Conservation (phyloP, 1,139 yeast species). For the Suhomyces ambrosiae region DNA sequence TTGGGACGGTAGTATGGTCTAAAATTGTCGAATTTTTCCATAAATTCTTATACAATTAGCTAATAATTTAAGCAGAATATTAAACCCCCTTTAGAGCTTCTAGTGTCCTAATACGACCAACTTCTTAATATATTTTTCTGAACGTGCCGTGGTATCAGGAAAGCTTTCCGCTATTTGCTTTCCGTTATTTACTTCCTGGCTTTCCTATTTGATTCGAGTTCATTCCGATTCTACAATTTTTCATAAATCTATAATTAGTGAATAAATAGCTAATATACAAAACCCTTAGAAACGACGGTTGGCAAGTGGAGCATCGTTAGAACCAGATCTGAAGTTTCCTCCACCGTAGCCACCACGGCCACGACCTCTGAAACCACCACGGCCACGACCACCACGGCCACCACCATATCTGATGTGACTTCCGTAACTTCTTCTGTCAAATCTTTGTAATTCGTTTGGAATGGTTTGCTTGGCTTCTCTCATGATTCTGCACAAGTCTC, state of each 20-base stretch:
- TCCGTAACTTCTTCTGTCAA: conserved; percentile 56
- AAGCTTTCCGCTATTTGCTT: too few relatives aligned
- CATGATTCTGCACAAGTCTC: conserved; percentile 85
- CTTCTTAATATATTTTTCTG: too few relatives aligned
- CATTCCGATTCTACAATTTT: too few relatives aligned
- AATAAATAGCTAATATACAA: conserved; percentile 8
- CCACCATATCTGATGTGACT: conserved; percentile 62
- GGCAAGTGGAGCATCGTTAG: conserved; percentile 27
- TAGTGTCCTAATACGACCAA: too few relatives aligned
- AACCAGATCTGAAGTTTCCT: conserved; percentile 35
- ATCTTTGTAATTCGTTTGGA: conserved; percentile 63
- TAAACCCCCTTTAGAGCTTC: too few relatives aligned
- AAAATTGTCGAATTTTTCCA: too few relatives aligned
- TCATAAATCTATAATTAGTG: conserved; percentile 6
- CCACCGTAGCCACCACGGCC: conserved; percentile 48
- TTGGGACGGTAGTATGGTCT: too few relatives aligned
- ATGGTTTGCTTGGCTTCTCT: conserved; percentile 93
- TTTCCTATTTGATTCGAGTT: too few relatives aligned
- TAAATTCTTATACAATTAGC: too few relatives aligned
- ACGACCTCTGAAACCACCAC: conserved; percentile 44
- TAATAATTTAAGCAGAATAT: too few relatives aligned
- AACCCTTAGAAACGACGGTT: conserved; percentile 26
- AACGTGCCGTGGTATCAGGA: too few relatives aligned
- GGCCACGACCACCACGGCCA: conserved; percentile 60
- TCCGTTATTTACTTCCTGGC: too few relatives aligned